phyloP scores from a whole-genome alignment of 352 stramenopile species.

The Pseudoperonospora humuli region DNA sequence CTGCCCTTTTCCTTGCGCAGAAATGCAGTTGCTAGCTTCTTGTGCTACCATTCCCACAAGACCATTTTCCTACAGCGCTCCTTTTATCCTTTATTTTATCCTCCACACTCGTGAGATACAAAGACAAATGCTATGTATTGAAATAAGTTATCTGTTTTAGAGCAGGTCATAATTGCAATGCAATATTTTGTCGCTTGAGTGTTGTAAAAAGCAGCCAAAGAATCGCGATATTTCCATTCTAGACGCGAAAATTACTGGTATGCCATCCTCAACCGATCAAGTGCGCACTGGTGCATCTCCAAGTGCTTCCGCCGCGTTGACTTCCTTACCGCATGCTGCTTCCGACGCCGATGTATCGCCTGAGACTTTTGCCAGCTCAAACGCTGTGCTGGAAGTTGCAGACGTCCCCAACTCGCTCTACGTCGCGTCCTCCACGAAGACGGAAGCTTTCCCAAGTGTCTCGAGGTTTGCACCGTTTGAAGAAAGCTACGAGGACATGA shows the following conservation, averaged over 20 bases:
- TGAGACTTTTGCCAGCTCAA: neutral
- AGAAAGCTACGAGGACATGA: conserved; percentile 70
- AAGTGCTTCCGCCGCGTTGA: neutral
- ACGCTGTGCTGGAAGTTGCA: conserved; percentile 11
- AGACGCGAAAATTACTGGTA: conserved; percentile 23
- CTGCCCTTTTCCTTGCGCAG: too few species aligned
- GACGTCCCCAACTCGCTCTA: conserved; percentile 12
- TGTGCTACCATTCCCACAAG: too few species aligned
- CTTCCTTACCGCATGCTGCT: neutral
- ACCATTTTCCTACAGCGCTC: too few species aligned
- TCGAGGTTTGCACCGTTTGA: conserved; percentile 47
- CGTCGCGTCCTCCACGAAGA: conserved; percentile 7
- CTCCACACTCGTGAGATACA: too few species aligned
- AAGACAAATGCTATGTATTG: too few species aligned
- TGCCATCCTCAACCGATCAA: conserved; percentile 4
- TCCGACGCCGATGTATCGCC: neutral
- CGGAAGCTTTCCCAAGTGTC: neutral
- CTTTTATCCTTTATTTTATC: too few species aligned
- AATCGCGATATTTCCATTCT: conserved; percentile 21
- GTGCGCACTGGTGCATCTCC: neutral
- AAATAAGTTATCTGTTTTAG: too few species aligned
- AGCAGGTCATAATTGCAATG: too few species aligned
- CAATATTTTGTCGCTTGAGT: too few species aligned
- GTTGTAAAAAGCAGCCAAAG: too few species aligned
- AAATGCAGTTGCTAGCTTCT: too few species aligned